Percentiles rank a stretch among this genome's conserved stretches.
Conservation (phyloP, 169 alveolate genomes). For the Amoebophrya sp. region DNA sequence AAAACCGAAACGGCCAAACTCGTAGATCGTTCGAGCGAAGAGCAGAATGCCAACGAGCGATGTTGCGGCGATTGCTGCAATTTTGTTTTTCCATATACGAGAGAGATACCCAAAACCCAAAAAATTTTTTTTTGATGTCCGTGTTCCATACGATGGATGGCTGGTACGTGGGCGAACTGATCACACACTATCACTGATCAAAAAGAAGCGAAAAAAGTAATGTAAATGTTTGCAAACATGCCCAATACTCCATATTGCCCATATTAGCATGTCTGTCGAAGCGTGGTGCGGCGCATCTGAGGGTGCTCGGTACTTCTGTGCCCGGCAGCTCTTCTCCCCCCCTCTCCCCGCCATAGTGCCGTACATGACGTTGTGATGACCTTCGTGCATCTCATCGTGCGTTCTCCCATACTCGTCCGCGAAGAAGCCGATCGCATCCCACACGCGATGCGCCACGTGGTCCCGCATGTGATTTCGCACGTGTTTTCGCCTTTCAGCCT, state of each 20-base stretch:
- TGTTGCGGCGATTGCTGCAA: no score
- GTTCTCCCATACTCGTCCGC: background rate
- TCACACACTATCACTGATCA: background rate
- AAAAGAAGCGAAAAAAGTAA: background rate
- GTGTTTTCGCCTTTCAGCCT: no score
- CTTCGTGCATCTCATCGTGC: background rate
- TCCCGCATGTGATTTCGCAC: no score
- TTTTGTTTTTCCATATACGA: no score
- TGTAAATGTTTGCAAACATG: background rate
- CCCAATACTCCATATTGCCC: background rate
- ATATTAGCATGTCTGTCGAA: background rate
- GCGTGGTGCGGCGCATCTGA: background rate
- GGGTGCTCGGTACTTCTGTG: background rate
- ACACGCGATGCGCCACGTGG: no score
- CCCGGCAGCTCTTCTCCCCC: no score
- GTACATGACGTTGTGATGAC: background rate
- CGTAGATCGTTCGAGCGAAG: background rate
- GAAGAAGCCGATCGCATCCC: no score
- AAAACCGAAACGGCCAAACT: background rate
- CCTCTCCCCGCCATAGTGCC: background rate
- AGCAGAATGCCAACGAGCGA: background rate
- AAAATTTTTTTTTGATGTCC: background rate
- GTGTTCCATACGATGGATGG: no score
- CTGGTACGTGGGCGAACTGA: no score
- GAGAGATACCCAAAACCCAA: background rate